Base-by-base conservation (phyloP, 139 green algal species). In the Tetraselmis chui region DNA sequence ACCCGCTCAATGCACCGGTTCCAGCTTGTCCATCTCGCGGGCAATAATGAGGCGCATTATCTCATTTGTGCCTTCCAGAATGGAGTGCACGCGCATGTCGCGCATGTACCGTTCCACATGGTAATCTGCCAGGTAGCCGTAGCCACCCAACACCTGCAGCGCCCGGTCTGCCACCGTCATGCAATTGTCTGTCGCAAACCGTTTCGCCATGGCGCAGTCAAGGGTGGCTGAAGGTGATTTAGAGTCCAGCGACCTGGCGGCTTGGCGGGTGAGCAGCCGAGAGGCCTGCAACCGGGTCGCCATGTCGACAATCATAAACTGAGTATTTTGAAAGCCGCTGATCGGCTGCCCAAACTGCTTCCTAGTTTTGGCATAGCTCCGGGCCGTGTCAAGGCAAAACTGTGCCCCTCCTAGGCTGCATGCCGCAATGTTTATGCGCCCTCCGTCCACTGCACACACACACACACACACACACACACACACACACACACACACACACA, bases 291-390 rank as follows among this genome's bases (percentile, higher is more conserved):
- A 28, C 0, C 28, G 29, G 1, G 93, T 96, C 18, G 91, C 93
- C 92, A 95, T 95, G 84, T 97, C 93, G 0, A 93, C 93, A 11
- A 97, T 77, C 75, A 85, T 90, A 81, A 97, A 97, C 86, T 95
- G 86, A 5, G 83, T 95, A 80, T 89, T 86, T 79, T 95, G 92
- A 76, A 94, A 93, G 32, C 5, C 30, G 45, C 75, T 26, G 27
- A 95, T 85, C 28, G 85, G 30, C 77, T 86, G 81, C 5, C 91
- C 90, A 83, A 96, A 96, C 85, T 96, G 92, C 29, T 83, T 75
- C n/a, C 92, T 83, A 28, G 77, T 31, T 18, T 75, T 28, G 1
- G 81, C 81, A 80, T 97, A 93, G 30, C 86, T 59, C 59, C 79
- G 80, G 0, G 92, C 91, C 0, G 81, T 59, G 83, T 95, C 93